A percentile compares a stretch with the other conserved stretches of the same genome.
These are phyloP conservation scores for Lichtheimia ornata DNA, from an alignment of 371 early-diverging fungal genomes.

Conservation along the genomic window DNA sequence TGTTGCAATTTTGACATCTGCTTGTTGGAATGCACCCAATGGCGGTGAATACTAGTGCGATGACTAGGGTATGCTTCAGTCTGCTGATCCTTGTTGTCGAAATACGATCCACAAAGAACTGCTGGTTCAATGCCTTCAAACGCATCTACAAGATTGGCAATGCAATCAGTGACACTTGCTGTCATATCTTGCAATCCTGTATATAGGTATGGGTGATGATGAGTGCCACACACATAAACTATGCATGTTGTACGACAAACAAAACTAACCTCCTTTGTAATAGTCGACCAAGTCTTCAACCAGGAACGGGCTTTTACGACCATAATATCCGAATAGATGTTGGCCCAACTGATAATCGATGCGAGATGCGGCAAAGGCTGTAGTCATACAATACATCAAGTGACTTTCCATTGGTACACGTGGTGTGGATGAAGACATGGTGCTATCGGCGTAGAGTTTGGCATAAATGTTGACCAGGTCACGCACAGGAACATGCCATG, in stretches of 20 bases:
- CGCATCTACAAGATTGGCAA: constrained; percentile 50
- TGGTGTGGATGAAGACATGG: background rate
- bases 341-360: constrained; percentile 55
- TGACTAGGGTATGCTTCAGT: too few relatives aligned
- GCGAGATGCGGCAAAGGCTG: constrained; percentile 67
- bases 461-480: constrained; percentile 77
- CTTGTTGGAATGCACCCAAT: too few relatives aligned
- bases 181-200: constrained; percentile 66
- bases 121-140: constrained; percentile 42
- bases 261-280: constrained; percentile 67
- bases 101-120: constrained; percentile 38
- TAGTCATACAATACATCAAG: constrained; percentile 60
- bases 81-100: constrained; percentile 14
- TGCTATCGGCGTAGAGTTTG: constrained; percentile 31
- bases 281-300: constrained; percentile 72
- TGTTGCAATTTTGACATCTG: background rate
- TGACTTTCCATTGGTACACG: constrained; percentile 35
- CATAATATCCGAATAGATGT: constrained; percentile 48
- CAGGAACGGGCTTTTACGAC: constrained; percentile 67
- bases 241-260: background rate
- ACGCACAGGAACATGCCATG: constrained; percentile 77
- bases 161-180: constrained; percentile 65
- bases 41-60: too few relatives aligned
- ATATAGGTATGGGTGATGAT: background rate
- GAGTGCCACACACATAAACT: background rate